Evolutionary conservation across 805 yeast species (phyloP), one percentile per base, ranked within the genome.

Genomic region (Metschnikowia reukaufii): DNA sequence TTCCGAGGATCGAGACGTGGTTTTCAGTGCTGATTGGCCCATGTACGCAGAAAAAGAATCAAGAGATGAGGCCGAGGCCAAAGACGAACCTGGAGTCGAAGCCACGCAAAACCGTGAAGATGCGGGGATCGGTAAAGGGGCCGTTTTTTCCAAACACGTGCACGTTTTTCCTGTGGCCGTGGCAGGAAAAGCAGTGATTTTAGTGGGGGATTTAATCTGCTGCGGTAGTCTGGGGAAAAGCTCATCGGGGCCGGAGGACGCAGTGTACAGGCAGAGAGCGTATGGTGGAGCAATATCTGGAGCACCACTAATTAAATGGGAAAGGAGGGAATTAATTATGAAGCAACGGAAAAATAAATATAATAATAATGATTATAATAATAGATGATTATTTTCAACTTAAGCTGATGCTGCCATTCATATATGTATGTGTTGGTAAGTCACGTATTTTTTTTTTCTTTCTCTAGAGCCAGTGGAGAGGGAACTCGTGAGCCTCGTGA

Each of bases 171-270:
- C 18, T 21, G 37, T 19, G 32, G 13, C 4, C 9, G 20, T 21
- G 19, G 21, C 5, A 13, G 39, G 6, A 36, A n/a, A 9, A 23
- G 20, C 31, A 10, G n/a, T 16, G 6, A 15, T 4, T 13, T 17
- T 12, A 2, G 25, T 35, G 25, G 23, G 32, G 39, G 20, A 4
- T 23, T 27, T n/a, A n/a, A 19, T 8, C 27, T 19, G 35, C 7
- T 10, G 34, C 13, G 39, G 37, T n/a, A 25, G 38, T 37, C 42
- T 39, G 42, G 47, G 43, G 38, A 33, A 38, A 16, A 25, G 68
- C 18, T 76, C 75, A 21, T 69, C 41, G 36, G 36, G 37, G 30
- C 29, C n/a, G 29, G 13, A 3, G 7, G 38, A 12, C 38, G 18
- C n/a, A 23, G 31, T 36, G 39, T 23, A 36, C 39, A 36, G 39